Base-by-base conservation (phyloP, 805 yeast species). In the Spathaspora arborariae region DNA sequence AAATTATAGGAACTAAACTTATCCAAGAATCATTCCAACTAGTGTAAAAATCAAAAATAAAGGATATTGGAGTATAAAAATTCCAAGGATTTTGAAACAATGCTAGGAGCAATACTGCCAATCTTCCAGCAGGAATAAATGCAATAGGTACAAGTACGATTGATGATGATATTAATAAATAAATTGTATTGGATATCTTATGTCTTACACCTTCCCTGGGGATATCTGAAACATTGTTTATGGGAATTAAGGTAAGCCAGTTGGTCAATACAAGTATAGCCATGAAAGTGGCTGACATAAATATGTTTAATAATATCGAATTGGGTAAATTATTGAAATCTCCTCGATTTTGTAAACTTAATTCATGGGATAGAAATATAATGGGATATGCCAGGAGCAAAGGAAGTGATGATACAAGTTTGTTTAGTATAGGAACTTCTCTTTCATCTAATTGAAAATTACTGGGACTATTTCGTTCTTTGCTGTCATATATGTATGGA, bases 361-460 rank as follows among this genome's bases (percentile, higher is more conserved):
- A 41, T 19, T 52, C 49, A 39, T 56, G 54, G 38, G 69, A 57
- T 35, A 67, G 45, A 21, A 66, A 55, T 41, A 64, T 46, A 36
- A 65, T 53, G 9, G 71, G 68, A 24, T 65, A 55, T 4, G 72
- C 62, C 40, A 63, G 58, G 22, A 68, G 52, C 20, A 65, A 61
- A 1, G 74, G 74, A 26, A 68, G 51, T 3, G 70, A 57, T n/a
- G 60, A 56, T 27, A 59, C 42, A 26, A 64, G 6, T 30, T 13
- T 30, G n/a, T n/a, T 15, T 30, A 30, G 18, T 30, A 30, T n/a
- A n/a, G 35, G 35, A 15, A 15, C 18, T 30, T 30, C 35, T 30
- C 6, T 30, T 30, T 30, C 35, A 30, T 30, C 18, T 30, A 30
- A 4, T 7, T 24, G 27, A 13, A 24, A 24, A 24, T 24, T 24